Conservation (phyloP, 2,329 filamentous ascomycete genomes). For the Phymatotrichopsis omnivora region DNA sequence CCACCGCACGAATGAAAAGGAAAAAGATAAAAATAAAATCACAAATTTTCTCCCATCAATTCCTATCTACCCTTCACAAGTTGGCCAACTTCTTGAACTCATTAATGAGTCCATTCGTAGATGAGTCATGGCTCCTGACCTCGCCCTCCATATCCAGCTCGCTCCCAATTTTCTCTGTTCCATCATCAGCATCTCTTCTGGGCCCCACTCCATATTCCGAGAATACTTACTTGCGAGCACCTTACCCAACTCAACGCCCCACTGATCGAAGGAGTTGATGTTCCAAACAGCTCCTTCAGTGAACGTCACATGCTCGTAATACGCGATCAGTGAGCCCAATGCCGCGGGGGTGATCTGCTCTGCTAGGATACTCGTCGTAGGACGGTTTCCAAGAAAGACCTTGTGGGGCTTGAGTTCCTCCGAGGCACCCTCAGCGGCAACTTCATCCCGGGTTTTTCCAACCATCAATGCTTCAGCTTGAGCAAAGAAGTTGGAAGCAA, state of each 20-base stretch:
- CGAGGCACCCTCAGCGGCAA: conserved; percentile 62
- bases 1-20: background rate
- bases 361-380: conserved; percentile 88
- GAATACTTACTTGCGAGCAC: conserved; percentile 70
- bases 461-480: conserved; percentile 87
- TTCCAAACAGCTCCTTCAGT: conserved; percentile 97
- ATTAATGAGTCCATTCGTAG: conserved; percentile 78
- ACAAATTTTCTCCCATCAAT: conserved; percentile 9
- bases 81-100: conserved; percentile 75
- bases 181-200: conserved; percentile 40
- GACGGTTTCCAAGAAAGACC: conserved; percentile 95
- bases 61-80: conserved; percentile 30
- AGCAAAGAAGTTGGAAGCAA: conserved; percentile 84
- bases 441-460: conserved; percentile 71
- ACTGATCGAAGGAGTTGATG: conserved; percentile 99
- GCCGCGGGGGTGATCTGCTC: conserved; percentile 90
- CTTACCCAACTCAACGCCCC: conserved; percentile 98
- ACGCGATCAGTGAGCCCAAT: conserved; percentile 88
- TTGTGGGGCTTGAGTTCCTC: conserved; percentile 88
- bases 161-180: conserved; percentile 42
- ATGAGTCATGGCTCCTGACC: conserved; percentile 67
- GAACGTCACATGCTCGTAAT: conserved; percentile 98
- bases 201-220: background rate
- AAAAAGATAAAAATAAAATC: conserved; percentile 10
- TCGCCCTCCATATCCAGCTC: conserved; percentile 75